A percentile compares a stretch with the other conserved stretches of the same genome.
These are phyloP conservation scores for Nicotiana knightiana DNA, from an alignment of 257 asterid genomes.

Conservation along the genomic window DNA sequence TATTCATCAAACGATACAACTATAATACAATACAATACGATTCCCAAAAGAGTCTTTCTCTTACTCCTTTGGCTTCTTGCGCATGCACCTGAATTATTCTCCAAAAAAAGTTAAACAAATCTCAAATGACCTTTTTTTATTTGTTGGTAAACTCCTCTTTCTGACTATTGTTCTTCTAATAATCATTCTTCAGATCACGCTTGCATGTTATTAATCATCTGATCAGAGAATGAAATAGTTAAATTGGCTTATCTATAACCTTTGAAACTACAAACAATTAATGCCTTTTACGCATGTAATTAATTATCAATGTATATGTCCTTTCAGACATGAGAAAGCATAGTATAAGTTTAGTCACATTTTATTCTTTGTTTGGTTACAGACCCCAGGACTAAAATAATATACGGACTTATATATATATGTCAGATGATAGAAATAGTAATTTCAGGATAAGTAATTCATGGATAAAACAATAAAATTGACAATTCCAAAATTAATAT, in stretches of 20 bases:
- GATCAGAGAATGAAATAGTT: constrained; percentile 23
- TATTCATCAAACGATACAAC: no score
- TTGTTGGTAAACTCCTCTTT: background rate
- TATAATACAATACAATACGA: no score
- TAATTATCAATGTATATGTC: no score
- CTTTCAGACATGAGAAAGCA: background rate
- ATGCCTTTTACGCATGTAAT: background rate
- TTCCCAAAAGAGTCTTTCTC: no score
- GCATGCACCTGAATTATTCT: constrained; percentile 55
- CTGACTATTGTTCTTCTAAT: constrained; percentile 11
- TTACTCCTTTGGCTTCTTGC: constrained; percentile 24
- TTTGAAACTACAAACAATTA: background rate
- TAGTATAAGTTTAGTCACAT: no score
- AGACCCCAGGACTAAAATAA: no score
- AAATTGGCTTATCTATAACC: constrained; percentile 26
- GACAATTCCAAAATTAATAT: no score
- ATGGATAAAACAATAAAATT: no score
- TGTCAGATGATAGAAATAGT: no score
- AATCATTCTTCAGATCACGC: constrained; percentile 21
- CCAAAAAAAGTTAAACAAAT: constrained; percentile 12
- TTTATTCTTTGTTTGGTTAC: no score
- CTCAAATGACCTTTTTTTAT: constrained; percentile 24
- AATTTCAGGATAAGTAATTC: no score
- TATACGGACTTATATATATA: no score
- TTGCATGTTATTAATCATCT: constrained; percentile 22